These are phyloP conservation scores for Tylopilus cervinicoccineus DNA, from an alignment of 768 basidiomycete genomes.

Conservation along the genomic window DNA sequence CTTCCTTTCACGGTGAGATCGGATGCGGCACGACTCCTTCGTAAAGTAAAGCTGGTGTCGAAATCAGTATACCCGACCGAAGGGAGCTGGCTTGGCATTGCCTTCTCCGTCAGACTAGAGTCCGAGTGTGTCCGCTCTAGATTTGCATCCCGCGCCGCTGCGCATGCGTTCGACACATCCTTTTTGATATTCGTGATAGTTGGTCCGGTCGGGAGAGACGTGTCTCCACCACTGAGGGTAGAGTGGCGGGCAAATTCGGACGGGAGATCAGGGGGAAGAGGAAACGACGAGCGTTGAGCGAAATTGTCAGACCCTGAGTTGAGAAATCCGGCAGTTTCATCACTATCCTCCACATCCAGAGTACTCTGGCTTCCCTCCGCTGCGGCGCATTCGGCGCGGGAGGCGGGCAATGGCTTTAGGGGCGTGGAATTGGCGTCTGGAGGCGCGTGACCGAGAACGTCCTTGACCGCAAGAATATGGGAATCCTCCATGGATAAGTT, in stretches of 20 bases:
- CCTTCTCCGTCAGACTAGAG: constrained; percentile 18
- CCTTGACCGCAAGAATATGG: neutral
- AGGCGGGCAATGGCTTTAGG: neutral
- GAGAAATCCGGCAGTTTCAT: neutral
- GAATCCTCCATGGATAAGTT: neutral
- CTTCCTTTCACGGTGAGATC: constrained; percentile 29
- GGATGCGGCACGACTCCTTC: constrained; percentile 28
- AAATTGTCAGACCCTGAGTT: neutral
- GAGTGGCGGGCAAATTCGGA: constrained; percentile 4
- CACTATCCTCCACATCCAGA: neutral
- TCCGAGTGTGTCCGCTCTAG: neutral
- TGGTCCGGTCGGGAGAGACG: neutral
- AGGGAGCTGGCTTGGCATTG: constrained; percentile 4
- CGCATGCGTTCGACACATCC: neutral
- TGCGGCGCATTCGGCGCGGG: neutral
- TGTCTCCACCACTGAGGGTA: neutral
- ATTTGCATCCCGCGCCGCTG: constrained; percentile 1
- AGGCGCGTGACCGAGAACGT: neutral
- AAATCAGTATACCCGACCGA: neutral
- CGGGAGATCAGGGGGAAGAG: constrained; percentile 14
- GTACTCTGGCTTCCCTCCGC: neutral
- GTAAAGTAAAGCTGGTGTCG: constrained; percentile 1
- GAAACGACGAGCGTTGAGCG: constrained; percentile 17
- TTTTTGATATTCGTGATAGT: neutral
- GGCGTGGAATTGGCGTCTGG: neutral